These are phyloP conservation scores for Blastocystis sp. DNA, from an alignment of 352 stramenopile species.

Conservation along the genomic window DNA sequence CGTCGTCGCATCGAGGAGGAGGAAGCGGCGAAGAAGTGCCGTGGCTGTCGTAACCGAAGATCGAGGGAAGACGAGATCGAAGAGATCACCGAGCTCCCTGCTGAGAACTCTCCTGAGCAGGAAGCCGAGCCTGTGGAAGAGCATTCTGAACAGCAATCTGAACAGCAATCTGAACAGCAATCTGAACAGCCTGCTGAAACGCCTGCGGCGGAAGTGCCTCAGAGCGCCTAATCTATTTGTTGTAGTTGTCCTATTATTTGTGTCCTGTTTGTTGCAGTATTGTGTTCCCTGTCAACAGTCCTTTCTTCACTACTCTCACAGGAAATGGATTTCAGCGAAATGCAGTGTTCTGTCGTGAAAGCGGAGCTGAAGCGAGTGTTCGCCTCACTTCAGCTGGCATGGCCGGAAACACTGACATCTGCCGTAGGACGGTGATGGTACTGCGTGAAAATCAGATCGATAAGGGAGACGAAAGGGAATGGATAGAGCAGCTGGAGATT, in stretches of 20 bases:
- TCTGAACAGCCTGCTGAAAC: background rate
- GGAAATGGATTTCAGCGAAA: conserved; percentile 2
- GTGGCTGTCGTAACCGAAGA: conserved; percentile 33
- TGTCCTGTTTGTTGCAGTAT: conserved; percentile 20
- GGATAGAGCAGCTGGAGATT: conserved; percentile 57
- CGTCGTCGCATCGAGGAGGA: conserved; percentile 35
- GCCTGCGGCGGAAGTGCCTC: background rate
- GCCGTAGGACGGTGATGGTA: background rate
- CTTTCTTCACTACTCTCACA: conserved; percentile 17
- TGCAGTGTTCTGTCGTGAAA: background rate
- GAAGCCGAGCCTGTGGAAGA: too few species aligned
- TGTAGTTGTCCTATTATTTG: conserved; percentile 7
- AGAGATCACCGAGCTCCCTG: background rate
- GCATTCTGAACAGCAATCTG: too few species aligned
- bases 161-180: too few species aligned
- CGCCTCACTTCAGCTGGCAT: conserved; percentile 19
- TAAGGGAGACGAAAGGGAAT: background rate
- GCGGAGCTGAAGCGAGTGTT: conserved; percentile 23
- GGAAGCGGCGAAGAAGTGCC: conserved; percentile 54
- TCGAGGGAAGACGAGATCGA: background rate
- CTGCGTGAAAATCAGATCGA: conserved; percentile 22
- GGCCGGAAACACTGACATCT: background rate
- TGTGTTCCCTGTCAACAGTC: conserved; percentile 8
- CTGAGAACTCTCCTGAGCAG: background rate
- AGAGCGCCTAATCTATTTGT: background rate